Evolutionary conservation across 495 filamentous ascomycete genomes (phyloP), one percentile per base, ranked within the genome.

Genomic region (Schizothecium vesticola): DNA sequence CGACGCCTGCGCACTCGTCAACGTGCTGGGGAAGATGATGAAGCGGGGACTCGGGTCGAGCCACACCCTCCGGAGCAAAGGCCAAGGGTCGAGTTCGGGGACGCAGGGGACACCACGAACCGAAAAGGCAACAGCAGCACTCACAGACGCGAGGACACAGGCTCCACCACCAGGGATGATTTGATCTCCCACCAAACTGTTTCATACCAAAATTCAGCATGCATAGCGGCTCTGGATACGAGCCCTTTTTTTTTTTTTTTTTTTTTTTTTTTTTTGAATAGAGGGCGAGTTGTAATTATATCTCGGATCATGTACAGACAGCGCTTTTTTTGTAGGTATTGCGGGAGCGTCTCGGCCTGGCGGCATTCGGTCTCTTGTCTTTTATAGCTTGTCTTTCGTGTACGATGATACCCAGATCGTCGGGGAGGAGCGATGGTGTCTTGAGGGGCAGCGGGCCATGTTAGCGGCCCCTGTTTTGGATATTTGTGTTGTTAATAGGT

Each of bases 1-100:
- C 75, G 91, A 93, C 74, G 88, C 90, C 0, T 90, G 90, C 55
- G 89, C 91, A 72, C 82, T 92, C 23, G 91, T 93, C 1, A 86
- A 86, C 16, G 85, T 92, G 0, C 76, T 93, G 12, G 89, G 90
- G 6, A 90, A 87, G 76, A 92, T 92, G 90, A 89, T 88, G 82
- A 92, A 89, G 78, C 84, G 91, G 16, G 87, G 90, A 0, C 69
- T 86, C 25, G 80, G 75, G 51, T 76, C 75, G 26, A 76, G 67
- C 64, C 75, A 66, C 25, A 76, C 73, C 0, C 70, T 73, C 7
- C 65, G 73, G 31, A 74, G 71, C 65, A 75, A 73, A 61, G 74
- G 64, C 9, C 71, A 72, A 43, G 72, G 67, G 13, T 76, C 76
- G n/a, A 69, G 67, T 24, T 59, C 70, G 8, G 72, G 71, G 10